Percentiles rank a stretch among this genome's conserved stretches.
phyloP scores from a whole-genome alignment of 106 monocot species.

The Phalaenopsis equestris region DNA sequence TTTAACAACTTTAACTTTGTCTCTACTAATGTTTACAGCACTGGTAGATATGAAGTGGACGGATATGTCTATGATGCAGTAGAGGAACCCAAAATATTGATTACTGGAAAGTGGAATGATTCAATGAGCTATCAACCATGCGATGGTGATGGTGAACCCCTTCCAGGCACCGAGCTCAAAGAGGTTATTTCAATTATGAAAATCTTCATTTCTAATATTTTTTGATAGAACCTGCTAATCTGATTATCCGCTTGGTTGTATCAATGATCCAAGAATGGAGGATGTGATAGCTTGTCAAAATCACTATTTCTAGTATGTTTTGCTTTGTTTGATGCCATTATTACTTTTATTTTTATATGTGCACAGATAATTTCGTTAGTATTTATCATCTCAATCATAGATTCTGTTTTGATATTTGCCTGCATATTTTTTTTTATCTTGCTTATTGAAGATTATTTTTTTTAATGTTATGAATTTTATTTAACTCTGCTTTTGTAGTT shows the following conservation, averaged over 20 bases:
- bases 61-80: slow-evolving; percentile 84
- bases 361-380: background rate
- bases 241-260: background rate
- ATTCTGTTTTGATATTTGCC: background rate
- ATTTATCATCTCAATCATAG: background rate
- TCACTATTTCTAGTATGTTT: background rate
- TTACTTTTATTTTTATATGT: background rate
- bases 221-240: background rate
- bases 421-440: background rate
- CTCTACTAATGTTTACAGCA: slow-evolving; percentile 22
- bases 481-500: background rate
- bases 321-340: background rate
- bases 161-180: slow-evolving; percentile 78
- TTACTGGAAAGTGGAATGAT: slow-evolving; percentile 96
- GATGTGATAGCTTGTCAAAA: background rate
- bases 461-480: background rate
- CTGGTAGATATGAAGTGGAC: slow-evolving; percentile 91
- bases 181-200: slow-evolving; percentile 36
- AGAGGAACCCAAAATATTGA: slow-evolving; percentile 86
- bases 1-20: background rate
- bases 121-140: slow-evolving; percentile 91
- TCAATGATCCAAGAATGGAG: background rate
- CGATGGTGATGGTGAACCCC: slow-evolving; percentile 89
- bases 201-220: background rate
- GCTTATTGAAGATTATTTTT: background rate